Evolutionary conservation across 1,284 basidiomycete genomes (phyloP).

Genomic region (Phellopilus nigrolimitatus): DNA sequence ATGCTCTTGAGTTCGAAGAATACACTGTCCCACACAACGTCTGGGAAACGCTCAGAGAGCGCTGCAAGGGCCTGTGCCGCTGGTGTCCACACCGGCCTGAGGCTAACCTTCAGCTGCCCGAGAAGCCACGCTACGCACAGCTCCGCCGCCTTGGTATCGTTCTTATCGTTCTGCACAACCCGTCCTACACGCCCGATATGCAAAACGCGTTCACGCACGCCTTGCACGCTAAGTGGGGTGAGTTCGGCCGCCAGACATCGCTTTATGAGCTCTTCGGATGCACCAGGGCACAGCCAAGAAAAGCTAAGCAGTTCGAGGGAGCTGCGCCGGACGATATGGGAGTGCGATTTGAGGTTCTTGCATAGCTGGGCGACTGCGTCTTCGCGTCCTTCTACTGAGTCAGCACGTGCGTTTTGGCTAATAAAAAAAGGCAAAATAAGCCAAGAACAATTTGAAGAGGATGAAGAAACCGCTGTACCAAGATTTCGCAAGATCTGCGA

Average conservation of each 20-base stretch:
- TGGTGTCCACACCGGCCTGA: slow-evolving; percentile 86
- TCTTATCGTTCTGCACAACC: slow-evolving; percentile 47
- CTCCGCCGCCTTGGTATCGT: slow-evolving; percentile 48
- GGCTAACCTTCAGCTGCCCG: slow-evolving; percentile 87
- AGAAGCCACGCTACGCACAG: slow-evolving; percentile 62
- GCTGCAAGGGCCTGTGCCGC: slow-evolving; percentile 63
- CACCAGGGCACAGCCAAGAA: slow-evolving; percentile 4
- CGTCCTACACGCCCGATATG: slow-evolving; percentile 60
- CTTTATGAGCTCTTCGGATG: slow-evolving; percentile 50
- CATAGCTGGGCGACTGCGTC: slow-evolving; percentile 29
- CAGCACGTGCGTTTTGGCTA: neutral
- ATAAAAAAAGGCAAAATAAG: neutral
- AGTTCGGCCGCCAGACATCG: slow-evolving; percentile 71
- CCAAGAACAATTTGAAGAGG: neutral
- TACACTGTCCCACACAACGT: slow-evolving; percentile 67
- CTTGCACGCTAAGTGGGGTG: slow-evolving; percentile 67
- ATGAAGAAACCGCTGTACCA: slow-evolving; percentile 1
- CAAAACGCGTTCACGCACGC: slow-evolving; percentile 78
- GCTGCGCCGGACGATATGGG: slow-evolving; percentile 48
- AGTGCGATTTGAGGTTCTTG: slow-evolving; percentile 48
- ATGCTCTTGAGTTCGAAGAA: slow-evolving; percentile 54
- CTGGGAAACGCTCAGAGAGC: slow-evolving; percentile 55
- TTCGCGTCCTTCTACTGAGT: neutral
- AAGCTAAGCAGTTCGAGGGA: slow-evolving; percentile 47
- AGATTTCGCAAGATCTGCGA: slow-evolving; percentile 6